Percentiles rank a stretch among this genome's conserved stretches.
Evolutionary conservation across 2,329 filamentous ascomycete species (phyloP).

Genomic region (Aureobasidium namibiae): DNA sequence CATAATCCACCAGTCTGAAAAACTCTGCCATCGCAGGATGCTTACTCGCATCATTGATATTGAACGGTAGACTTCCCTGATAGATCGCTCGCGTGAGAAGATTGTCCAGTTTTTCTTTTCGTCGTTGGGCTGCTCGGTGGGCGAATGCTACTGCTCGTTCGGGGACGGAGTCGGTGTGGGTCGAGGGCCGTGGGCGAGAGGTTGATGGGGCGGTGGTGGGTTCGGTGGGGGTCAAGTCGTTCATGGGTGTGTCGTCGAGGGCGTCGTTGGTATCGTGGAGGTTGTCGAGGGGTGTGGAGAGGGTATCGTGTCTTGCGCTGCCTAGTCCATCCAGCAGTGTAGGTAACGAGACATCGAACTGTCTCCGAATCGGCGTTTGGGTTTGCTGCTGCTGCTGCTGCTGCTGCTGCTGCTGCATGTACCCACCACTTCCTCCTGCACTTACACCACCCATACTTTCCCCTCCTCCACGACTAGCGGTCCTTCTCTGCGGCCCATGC

Average conservation of each 20-base stretch:
- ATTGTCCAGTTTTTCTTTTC: not conserved
- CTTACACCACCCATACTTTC: too few species aligned
- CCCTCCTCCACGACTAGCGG: not conserved
- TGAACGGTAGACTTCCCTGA: slow-evolving; percentile 2
- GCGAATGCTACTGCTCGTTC: not conserved
- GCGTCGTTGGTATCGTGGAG: not conserved
- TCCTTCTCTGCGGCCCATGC: not conserved
- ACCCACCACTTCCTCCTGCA: not conserved
- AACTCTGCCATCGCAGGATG: slow-evolving; percentile 9
- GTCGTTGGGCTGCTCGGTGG: not conserved
- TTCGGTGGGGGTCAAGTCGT: not conserved
- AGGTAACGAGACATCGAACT: not conserved
- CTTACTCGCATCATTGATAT: not conserved
- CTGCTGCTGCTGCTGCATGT: not conserved
- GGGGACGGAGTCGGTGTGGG: not conserved
- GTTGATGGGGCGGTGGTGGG: not conserved
- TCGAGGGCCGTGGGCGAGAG: not conserved
- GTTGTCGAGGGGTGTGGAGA: not conserved
- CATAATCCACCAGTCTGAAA: slow-evolving; percentile 5
- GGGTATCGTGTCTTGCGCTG: not conserved
- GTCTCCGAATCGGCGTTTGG: not conserved
- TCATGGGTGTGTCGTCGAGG: not conserved
- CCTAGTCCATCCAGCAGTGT: not conserved
- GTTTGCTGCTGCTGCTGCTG: too few species aligned
- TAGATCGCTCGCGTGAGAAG: not conserved